A percentile compares a stretch with the other conserved stretches of the same genome.
Evolutionary conservation across 1,284 basidiomycete species (phyloP).

Genomic region (Austroboletus niveus): DNA sequence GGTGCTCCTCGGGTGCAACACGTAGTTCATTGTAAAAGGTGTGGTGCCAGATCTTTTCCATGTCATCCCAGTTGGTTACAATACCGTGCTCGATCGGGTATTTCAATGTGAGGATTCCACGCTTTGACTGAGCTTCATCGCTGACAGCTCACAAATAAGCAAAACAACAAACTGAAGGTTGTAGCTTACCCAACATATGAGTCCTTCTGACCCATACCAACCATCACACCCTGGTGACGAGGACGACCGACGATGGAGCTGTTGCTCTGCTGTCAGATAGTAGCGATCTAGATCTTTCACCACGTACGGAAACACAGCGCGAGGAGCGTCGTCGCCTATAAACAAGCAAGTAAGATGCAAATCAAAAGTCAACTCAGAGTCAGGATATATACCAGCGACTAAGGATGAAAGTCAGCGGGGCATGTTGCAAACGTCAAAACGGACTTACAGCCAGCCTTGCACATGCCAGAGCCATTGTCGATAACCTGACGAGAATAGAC

Average conservation of each 20-base stretch:
- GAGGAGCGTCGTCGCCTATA: slow-evolving; percentile 72
- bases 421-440: not conserved
- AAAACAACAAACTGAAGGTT: slow-evolving; percentile 20
- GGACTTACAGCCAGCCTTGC: slow-evolving; percentile 60
- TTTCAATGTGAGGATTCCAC: slow-evolving; percentile 88
- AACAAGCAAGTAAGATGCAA: not conserved
- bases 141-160: slow-evolving; percentile 3
- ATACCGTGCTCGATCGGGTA: slow-evolving; percentile 79
- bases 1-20: slow-evolving; percentile 21
- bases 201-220: slow-evolving; percentile 79
- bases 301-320: slow-evolving; percentile 70
- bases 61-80: slow-evolving; percentile 94
- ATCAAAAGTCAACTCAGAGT: not conserved
- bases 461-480: slow-evolving; percentile 70
- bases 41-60: slow-evolving; percentile 64
- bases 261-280: slow-evolving; percentile 19
- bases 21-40: no score
- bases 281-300: slow-evolving; percentile 3
- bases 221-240: slow-evolving; percentile 87
- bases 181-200: slow-evolving; percentile 73
- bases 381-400: slow-evolving; percentile 26
- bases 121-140: slow-evolving; percentile 87
- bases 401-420: slow-evolving; percentile 9
- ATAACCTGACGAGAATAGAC: slow-evolving; percentile 42
- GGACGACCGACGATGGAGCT: slow-evolving; percentile 86